These are phyloP conservation scores for Bipolaris oryzae DNA, from an alignment of 2,329 filamentous ascomycete genomes.

Conservation along the genomic window DNA sequence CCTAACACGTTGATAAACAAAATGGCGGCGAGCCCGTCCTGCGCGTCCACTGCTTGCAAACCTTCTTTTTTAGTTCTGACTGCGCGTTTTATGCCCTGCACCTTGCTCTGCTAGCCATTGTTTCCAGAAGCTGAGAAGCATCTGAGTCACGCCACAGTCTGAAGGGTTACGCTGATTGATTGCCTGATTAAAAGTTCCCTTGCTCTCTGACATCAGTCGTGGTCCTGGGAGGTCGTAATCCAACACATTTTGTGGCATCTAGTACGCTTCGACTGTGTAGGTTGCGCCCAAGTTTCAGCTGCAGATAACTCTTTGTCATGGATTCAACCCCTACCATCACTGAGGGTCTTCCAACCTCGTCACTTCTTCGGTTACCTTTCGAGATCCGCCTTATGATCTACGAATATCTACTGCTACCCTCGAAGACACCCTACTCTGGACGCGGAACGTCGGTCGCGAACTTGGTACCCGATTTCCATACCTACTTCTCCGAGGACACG, in stretches of 20 bases:
- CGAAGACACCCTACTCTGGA: constrained; percentile 37
- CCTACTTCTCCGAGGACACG: constrained; percentile 47
- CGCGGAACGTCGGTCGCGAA: constrained; percentile 42
- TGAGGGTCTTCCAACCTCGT: constrained; percentile 28
- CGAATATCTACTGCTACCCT: constrained; percentile 51
- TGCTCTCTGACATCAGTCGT: neutral
- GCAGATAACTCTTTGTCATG: constrained; percentile 11
- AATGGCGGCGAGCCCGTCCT: constrained; percentile 9
- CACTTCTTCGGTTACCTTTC: constrained; percentile 52
- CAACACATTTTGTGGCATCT: neutral
- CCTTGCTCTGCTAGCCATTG: neutral
- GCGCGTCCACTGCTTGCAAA: neutral
- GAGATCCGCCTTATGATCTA: constrained; percentile 58
- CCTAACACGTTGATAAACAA: constrained; percentile 26
- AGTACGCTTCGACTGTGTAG: neutral
- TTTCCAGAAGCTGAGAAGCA: neutral
- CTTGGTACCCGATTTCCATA: constrained; percentile 49
- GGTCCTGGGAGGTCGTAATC: neutral
- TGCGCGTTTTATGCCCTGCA: neutral
- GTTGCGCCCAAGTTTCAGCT: neutral
- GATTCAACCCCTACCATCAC: neutral
- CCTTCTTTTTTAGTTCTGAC: neutral
- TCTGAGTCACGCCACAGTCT: constrained; percentile 3
- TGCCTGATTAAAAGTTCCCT: neutral
- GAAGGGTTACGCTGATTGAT: neutral